Percentiles rank a stretch among this genome's conserved stretches.
Evolutionary conservation across 106 monocot species (phyloP).

Genomic region (Dendrobium huoshanense): DNA sequence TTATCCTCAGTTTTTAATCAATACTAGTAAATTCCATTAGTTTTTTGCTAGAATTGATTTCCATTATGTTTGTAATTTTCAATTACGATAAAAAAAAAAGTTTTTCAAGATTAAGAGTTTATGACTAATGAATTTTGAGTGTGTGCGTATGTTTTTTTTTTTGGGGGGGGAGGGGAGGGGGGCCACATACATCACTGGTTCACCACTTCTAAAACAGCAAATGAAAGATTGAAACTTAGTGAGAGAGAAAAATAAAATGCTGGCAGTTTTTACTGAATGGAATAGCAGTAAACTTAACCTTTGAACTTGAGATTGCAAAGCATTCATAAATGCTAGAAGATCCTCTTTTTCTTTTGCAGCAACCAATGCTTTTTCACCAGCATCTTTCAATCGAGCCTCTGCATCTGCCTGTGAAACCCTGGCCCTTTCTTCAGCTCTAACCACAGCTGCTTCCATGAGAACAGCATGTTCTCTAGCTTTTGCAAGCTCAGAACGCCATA

Average conservation of each 20-base stretch:
- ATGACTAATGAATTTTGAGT: too few species aligned
- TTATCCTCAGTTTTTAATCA: too few species aligned
- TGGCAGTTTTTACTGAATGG: not conserved
- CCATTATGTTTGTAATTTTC: too few species aligned
- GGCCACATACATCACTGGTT: not conserved
- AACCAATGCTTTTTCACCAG: constrained; percentile 42
- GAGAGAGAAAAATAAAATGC: not conserved
- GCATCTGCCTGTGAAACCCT: constrained; percentile 68
- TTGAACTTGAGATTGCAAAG: constrained; percentile 74
- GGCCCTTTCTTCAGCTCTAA: constrained; percentile 86
- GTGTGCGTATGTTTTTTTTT: too few species aligned
- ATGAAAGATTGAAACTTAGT: not conserved
- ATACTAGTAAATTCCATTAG: too few species aligned
- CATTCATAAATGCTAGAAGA: constrained; percentile 58
- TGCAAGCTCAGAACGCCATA: constrained; percentile 90
- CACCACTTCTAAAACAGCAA: not conserved
- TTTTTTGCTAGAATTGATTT: too few species aligned
- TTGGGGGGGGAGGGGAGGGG: too few species aligned
- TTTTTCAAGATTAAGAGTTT: too few species aligned
- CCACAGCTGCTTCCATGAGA: constrained; percentile 76
- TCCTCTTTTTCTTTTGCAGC: constrained; percentile 86
- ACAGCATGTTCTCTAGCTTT: constrained; percentile 92
- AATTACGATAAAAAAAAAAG: too few species aligned
- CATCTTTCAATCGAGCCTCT: constrained; percentile 52
- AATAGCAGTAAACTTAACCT: constrained; percentile 35